A percentile compares a stretch with the other conserved stretches of the same genome.
These are phyloP conservation scores for Glycine tomentella DNA, from an alignment of 306 rosid genomes.

Conservation along the genomic window DNA sequence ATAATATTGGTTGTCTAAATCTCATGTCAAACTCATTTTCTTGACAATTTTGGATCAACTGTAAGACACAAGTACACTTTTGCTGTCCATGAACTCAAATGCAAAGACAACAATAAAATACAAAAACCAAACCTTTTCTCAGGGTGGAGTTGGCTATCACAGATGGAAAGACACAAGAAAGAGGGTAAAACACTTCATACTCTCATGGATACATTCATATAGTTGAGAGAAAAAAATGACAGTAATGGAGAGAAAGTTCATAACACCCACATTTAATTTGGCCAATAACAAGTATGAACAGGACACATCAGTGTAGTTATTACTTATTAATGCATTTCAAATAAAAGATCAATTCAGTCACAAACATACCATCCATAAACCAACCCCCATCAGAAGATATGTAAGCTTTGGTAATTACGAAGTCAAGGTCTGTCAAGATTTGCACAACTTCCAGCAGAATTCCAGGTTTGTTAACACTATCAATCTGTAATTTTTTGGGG, in stretches of 20 bases:
- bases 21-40: background rate
- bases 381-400: constrained; percentile 90
- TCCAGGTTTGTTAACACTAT: constrained; percentile 84
- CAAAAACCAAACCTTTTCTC: background rate
- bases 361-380: constrained; percentile 85
- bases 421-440: constrained; percentile 77
- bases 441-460: constrained; percentile 87
- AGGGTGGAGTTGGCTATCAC: background rate
- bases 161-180: background rate
- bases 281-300: constrained; percentile 21
- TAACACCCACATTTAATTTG: background rate
- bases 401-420: constrained; percentile 83
- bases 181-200: background rate
- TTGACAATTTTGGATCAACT: background rate
- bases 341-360: constrained; percentile 20
- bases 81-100: background rate
- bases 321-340: constrained; percentile 40
- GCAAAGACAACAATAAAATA: background rate
- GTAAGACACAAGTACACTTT: background rate
- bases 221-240: constrained; percentile 6
- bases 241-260: background rate
- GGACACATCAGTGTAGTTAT: background rate
- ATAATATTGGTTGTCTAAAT: background rate
- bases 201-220: constrained; percentile 10
- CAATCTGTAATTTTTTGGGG: constrained; percentile 58